Base-by-base conservation (phyloP, 75 land plant species). In the Sequoia sempervirens region DNA sequence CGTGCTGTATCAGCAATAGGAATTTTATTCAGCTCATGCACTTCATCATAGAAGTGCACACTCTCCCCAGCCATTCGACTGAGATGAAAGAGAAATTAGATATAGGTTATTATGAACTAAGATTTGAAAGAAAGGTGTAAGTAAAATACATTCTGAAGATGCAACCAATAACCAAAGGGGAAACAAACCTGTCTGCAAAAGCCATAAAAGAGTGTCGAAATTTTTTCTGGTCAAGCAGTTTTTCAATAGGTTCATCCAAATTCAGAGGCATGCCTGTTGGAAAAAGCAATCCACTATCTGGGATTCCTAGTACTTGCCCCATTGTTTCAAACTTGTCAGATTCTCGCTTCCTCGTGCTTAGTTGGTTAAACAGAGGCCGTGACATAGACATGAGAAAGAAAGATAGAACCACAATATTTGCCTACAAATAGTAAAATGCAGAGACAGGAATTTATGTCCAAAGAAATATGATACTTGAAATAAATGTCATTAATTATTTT, bases 11-110 rank as follows among this genome's bases (percentile, higher is more conserved):
- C 87, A 79, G 75, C 68, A 8, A 64, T n/a, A 17, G 90, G 88
- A 50, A 92, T 80, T 80, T 89, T 89, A 37, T 82, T 86, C 66
- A 91, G 84, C 47, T 92, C 91, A 75, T 85, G 84, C 32, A 89
- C 88, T 54, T 92, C 94, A 30, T 91, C 89, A 82, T 85, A 92
- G 66, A 92, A 92, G 76, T 91, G 94, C 1, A 92, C 89, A 83
- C 83, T 86, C 84, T 92, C 94, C n/a, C 94, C 94, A 69, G 92
- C 94, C 82, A 92, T 80, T 83, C 92, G 92, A 83, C 94, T 92
- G 84, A 40, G 72, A 47, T 26, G 30, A 47, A 46, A 86, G 52
- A 52, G 26, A 81, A 53, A 10, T 64, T 23, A 83, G 66, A 14
- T 36, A 54, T 66, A 34, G 30, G 45, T 38, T 75, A 75, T 7